These are phyloP conservation scores for Coelastrella sp. DNA, from an alignment of 139 green algal genomes.

Conservation along the genomic window DNA sequence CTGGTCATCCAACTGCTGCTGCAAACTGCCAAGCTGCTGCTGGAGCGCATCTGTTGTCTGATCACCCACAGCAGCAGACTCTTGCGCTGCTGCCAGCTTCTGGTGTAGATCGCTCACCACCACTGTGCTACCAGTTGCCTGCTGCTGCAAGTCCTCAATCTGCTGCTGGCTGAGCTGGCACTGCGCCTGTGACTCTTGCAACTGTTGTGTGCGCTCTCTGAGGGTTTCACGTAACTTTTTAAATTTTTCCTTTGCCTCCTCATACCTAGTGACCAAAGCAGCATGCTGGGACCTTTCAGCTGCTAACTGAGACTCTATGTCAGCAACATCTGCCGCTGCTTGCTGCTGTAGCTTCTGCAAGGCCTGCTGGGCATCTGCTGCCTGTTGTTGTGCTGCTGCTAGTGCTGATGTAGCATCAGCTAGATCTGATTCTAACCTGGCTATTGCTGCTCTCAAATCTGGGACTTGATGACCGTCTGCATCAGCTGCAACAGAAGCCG, in stretches of 20 bases:
- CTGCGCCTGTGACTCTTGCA: background rate
- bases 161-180: background rate
- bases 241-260: slow-evolving; percentile 13
- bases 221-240: background rate
- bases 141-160: background rate
- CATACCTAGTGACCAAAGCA: background rate
- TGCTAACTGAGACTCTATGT: background rate
- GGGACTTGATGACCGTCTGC: background rate
- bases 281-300: background rate
- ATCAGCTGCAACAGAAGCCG: background rate
- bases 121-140: background rate
- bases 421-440: background rate
- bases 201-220: background rate
- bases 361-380: slow-evolving; percentile 1
- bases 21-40: background rate
- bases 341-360: background rate
- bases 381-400: slow-evolving; percentile 26
- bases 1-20: slow-evolving; percentile 7
- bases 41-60: background rate
- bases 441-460: background rate
- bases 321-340: background rate
- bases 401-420: background rate
- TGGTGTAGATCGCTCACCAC: background rate
- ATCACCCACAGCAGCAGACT: background rate
- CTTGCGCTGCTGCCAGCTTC: background rate